Evolutionary conservation across 169 alveolate genomes (phyloP).

Genomic region (Eimeria falciformis): DNA sequence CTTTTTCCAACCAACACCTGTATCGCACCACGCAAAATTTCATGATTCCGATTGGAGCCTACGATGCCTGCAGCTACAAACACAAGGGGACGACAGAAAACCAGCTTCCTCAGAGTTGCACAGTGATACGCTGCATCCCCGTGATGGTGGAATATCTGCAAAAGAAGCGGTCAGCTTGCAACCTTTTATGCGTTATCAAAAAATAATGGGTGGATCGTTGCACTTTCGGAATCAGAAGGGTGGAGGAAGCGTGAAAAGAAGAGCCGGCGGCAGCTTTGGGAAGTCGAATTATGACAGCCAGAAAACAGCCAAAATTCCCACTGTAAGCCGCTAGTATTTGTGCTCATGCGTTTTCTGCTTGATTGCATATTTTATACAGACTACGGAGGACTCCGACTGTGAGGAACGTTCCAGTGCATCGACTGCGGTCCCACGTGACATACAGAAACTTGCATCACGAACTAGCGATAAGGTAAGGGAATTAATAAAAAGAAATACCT

Average conservation of each 20-base stretch:
- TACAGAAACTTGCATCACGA: not conserved
- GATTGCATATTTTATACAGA: not conserved
- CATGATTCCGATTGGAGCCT: slow-evolving; percentile 1
- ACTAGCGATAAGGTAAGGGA: not conserved
- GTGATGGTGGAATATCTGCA: not conserved
- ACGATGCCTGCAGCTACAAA: not conserved
- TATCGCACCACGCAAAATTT: not conserved
- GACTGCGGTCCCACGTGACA: not conserved
- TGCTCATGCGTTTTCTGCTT: not conserved
- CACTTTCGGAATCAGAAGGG: not conserved
- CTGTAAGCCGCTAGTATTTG: not conserved
- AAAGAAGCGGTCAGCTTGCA: not conserved
- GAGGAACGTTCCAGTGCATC: not conserved
- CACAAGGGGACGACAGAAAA: not conserved
- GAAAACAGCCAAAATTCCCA: not conserved
- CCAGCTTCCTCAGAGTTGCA: not conserved
- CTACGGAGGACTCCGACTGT: not conserved
- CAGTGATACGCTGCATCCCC: not conserved
- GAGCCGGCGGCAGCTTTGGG: not conserved
- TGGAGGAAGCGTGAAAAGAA: not conserved
- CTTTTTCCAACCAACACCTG: not conserved
- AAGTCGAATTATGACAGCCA: not conserved
- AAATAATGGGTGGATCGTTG: not conserved
- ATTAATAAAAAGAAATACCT: not conserved
- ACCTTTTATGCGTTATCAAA: not conserved